Evolutionary conservation across 495 filamentous ascomycete genomes (phyloP).

Genomic region (Hypoxylon intermedium): DNA sequence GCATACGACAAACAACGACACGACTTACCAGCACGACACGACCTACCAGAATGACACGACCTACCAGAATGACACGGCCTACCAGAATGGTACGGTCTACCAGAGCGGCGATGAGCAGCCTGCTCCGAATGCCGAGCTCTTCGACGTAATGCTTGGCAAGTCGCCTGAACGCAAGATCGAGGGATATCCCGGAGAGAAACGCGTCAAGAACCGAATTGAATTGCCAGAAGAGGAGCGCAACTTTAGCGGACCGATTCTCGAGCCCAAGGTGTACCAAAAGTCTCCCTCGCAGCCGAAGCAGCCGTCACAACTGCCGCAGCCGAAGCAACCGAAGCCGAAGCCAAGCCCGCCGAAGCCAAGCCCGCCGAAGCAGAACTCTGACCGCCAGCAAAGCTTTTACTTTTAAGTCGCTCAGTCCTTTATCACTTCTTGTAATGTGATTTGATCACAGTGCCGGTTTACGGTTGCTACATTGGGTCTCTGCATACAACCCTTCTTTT

Average conservation of each 20-base stretch:
- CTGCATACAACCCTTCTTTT: too few relatives aligned
- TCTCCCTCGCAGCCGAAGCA: neutral
- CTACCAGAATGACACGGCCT: too few relatives aligned
- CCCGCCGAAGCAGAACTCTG: too few relatives aligned
- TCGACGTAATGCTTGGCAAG: too few relatives aligned
- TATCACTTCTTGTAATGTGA: too few relatives aligned
- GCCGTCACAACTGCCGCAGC: neutral
- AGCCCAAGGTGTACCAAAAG: conserved; percentile 18
- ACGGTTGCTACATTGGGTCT: too few relatives aligned
- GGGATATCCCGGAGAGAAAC: conserved; percentile 14
- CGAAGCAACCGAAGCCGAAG: neutral
- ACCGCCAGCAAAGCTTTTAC: too few relatives aligned
- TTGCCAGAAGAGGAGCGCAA: conserved; percentile 4
- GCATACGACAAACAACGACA: neutral
- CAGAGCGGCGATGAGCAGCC: neutral
- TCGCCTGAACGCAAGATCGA: too few relatives aligned
- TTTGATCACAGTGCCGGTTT: too few relatives aligned
- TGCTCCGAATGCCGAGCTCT: too few relatives aligned
- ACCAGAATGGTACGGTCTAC: too few relatives aligned
- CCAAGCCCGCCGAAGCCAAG: neutral
- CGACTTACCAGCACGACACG: neutral
- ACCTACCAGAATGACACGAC: neutral
- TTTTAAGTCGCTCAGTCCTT: too few relatives aligned
- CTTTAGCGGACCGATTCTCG: conserved; percentile 27
- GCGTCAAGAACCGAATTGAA: conserved; percentile 23